phyloP scores from a whole-genome alignment of 1,284 basidiomycete genomes.

The Phylloporus sp. region DNA sequence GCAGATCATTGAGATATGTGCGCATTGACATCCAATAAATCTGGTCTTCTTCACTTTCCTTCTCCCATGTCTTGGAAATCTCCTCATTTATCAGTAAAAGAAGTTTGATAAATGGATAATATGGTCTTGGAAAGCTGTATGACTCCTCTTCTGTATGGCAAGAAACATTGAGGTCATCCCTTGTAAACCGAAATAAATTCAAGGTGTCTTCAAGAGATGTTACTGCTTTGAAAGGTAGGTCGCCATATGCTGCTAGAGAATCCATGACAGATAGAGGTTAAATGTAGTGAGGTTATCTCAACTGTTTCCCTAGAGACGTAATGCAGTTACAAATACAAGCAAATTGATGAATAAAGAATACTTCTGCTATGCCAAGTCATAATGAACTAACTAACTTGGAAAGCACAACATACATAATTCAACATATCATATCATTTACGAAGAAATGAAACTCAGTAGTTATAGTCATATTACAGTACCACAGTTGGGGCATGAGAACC shows the following conservation, averaged over 20 bases:
- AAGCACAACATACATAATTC: no score
- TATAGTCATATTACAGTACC: background rate
- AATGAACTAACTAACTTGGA: no score
- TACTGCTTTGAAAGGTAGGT: background rate
- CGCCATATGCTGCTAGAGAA: background rate
- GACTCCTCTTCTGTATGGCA: background rate
- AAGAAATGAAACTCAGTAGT: no score
- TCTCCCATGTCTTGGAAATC: background rate
- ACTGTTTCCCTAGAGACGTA: no score
- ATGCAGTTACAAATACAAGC: no score
- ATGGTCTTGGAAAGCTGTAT: background rate
- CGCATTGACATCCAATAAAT: conserved; percentile 11
- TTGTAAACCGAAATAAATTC: no score
- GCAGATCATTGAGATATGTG: conserved; percentile 8
- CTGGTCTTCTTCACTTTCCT: background rate
- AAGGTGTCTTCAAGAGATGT: background rate
- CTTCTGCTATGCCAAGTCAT: no score
- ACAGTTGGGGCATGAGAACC: background rate
- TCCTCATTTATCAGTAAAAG: background rate
- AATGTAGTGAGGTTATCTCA: no score
- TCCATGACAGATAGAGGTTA: background rate
- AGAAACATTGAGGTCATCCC: background rate
- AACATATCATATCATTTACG: no score
- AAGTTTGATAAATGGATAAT: background rate
- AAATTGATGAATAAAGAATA: no score